A percentile compares a stretch with the other conserved stretches of the same genome.
phyloP scores from a whole-genome alignment of 2,329 filamentous ascomycete genomes.

The Biscogniauxia mediterranea region DNA sequence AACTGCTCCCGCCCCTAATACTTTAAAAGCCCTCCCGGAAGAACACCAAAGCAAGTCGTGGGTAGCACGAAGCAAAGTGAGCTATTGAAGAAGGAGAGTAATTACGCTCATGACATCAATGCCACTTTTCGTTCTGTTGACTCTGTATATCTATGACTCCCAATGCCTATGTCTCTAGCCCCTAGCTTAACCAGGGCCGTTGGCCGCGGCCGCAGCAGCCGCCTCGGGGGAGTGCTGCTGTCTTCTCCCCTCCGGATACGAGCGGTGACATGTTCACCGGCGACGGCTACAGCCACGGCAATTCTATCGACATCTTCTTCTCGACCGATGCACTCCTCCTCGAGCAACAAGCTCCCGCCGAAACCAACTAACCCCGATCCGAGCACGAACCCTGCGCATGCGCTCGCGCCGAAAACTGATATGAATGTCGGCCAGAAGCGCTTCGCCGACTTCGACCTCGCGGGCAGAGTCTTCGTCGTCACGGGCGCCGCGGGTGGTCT shows the following conservation, averaged over 20 bases:
- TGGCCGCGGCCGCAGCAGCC: slow-evolving; percentile 5
- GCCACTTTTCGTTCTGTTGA: background rate
- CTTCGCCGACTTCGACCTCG: slow-evolving; percentile 67
- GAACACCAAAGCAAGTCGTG: no score
- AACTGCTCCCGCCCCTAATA: no score
- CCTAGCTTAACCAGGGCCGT: slow-evolving; percentile 14
- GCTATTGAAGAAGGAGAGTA: background rate
- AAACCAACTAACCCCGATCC: slow-evolving; percentile 26
- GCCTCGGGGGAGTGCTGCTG: background rate
- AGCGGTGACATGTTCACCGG: background rate
- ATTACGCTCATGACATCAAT: background rate
- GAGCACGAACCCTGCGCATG: slow-evolving; percentile 24
- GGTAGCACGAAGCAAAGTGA: no score
- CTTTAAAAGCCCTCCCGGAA: no score
- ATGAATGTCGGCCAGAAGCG: slow-evolving; percentile 33
- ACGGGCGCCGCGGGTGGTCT: slow-evolving; percentile 70
- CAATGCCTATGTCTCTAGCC: slow-evolving; percentile 10
- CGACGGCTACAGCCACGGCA: background rate
- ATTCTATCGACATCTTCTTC: background rate
- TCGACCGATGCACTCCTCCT: slow-evolving; percentile 7
- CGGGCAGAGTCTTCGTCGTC: slow-evolving; percentile 64
- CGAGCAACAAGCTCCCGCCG: background rate
- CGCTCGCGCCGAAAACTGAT: slow-evolving; percentile 16
- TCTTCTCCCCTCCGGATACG: background rate
- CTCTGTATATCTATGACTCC: background rate